These are phyloP conservation scores for Mycogone perniciosa DNA, from an alignment of 2,329 filamentous ascomycete species.

Conservation along the genomic window DNA sequence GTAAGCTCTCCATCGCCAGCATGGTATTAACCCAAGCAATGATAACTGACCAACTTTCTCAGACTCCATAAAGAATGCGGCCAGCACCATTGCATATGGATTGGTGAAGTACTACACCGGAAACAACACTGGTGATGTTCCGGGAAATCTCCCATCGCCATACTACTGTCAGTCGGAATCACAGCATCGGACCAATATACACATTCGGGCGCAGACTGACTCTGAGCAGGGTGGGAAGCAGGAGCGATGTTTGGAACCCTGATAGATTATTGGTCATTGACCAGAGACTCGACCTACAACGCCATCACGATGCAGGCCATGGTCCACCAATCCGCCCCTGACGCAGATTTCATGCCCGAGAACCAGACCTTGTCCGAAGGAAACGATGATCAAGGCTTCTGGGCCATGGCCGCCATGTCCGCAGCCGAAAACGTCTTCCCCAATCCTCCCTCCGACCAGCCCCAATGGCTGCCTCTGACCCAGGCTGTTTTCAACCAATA, in stretches of 20 bases:
- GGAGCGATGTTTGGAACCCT: constrained; percentile 65
- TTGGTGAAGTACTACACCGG: constrained; percentile 47
- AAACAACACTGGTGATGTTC: constrained; percentile 52
- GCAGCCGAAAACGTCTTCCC: constrained; percentile 73
- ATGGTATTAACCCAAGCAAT: not conserved
- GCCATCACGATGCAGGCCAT: constrained; percentile 51
- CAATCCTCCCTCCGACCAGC: constrained; percentile 54
- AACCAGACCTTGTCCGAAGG: constrained; percentile 57
- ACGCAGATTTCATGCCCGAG: constrained; percentile 58
- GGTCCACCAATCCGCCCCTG: constrained; percentile 53
- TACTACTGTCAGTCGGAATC: constrained; percentile 54
- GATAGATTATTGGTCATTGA: constrained; percentile 67
- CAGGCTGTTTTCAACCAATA: constrained; percentile 80
- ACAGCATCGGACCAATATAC: constrained; percentile 22
- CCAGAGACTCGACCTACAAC: constrained; percentile 61
- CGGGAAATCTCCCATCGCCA: constrained; percentile 52
- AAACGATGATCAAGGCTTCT: constrained; percentile 77
- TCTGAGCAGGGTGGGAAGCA: constrained; percentile 57
- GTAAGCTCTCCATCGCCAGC: not conserved
- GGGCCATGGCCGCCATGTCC: constrained; percentile 75
- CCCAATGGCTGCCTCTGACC: constrained; percentile 69
- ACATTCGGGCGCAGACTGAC: constrained; percentile 13
- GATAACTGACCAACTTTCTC: not conserved
- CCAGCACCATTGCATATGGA: constrained; percentile 41
- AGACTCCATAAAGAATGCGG: constrained; percentile 47